phyloP scores from a whole-genome alignment of 306 rosid genomes.

The Calophaca sinica region DNA sequence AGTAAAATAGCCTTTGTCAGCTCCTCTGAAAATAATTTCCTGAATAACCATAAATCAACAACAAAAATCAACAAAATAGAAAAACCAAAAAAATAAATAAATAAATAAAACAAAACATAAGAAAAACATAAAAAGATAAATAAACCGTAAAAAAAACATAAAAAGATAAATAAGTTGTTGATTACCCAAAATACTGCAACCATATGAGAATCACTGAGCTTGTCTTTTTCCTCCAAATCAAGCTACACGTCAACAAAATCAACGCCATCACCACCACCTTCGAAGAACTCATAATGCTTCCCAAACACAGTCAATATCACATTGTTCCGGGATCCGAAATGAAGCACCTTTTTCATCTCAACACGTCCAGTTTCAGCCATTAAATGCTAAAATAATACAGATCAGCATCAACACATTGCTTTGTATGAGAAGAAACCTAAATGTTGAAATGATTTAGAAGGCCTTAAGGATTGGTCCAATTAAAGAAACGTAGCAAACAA shows the following conservation, averaged over 20 bases:
- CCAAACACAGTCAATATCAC: constrained; percentile 84
- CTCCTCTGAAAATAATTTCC: too few species aligned
- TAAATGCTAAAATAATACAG: too few species aligned
- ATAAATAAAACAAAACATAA: background rate
- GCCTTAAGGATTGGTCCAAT: too few species aligned
- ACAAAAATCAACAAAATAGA: background rate
- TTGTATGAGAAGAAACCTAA: too few species aligned
- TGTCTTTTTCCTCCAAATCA: constrained; percentile 67
- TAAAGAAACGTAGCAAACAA: too few species aligned
- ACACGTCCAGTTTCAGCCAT: constrained; percentile 52
- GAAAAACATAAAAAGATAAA: background rate
- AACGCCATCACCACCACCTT: constrained; percentile 44
- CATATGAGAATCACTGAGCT: constrained; percentile 70
- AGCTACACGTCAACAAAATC: constrained; percentile 88
- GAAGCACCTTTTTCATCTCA: constrained; percentile 62
- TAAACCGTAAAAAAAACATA: too few species aligned
- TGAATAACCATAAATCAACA: too few species aligned
- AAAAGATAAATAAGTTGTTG: too few species aligned
- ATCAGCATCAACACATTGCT: too few species aligned
- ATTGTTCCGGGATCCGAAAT: constrained; percentile 67
- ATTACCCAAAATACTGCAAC: constrained; percentile 88
- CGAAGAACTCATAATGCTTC: constrained; percentile 57
- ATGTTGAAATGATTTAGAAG: too few species aligned
- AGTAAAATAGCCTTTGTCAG: too few species aligned
- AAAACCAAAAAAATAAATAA: too few species aligned